Conservation (phyloP, 2,329 filamentous ascomycete species). For the Xylariomycetidae sp. region DNA sequence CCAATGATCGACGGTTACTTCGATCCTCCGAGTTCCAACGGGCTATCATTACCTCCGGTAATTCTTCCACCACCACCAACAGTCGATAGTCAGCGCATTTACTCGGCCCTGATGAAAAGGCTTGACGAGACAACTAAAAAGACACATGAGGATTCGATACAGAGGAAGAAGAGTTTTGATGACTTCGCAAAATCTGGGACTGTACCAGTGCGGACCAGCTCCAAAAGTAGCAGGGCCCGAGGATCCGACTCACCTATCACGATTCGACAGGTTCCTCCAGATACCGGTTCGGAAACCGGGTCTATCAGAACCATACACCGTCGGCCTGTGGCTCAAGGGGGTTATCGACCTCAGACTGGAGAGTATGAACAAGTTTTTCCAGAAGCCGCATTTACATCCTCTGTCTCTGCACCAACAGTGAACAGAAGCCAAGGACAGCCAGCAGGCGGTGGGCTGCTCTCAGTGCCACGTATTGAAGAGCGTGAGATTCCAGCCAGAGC, state of each 20-base stretch:
- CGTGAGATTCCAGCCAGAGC: conserved; percentile 19
- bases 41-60: conserved; percentile 7
- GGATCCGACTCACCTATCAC: conserved; percentile 11
- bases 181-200: conserved; percentile 10
- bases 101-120: conserved; percentile 59
- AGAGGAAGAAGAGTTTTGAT: conserved; percentile 14
- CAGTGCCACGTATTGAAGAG: conserved; percentile 8
- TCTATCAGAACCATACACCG: conserved; percentile 6
- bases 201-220: conserved; percentile 17
- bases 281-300: conserved; percentile 14
- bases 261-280: conserved; percentile 20
- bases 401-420: conserved; percentile 6
- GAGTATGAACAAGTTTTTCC: no score
- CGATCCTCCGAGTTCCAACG: conserved; percentile 11
- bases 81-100: conserved; percentile 55
- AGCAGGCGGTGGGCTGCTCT: neutral
- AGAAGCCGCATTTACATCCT: no score
- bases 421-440: no score
- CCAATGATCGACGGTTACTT: conserved; percentile 19
- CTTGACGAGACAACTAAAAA: conserved; percentile 36
- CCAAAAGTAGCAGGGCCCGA: conserved; percentile 5
- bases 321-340: neutral
- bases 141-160: conserved; percentile 11
- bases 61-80: conserved; percentile 19
- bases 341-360: no score